A percentile compares a stretch with the other conserved stretches of the same genome.
Conservation (phyloP, 352 stramenopile genomes). For the Elongisporangium undulatum region DNA sequence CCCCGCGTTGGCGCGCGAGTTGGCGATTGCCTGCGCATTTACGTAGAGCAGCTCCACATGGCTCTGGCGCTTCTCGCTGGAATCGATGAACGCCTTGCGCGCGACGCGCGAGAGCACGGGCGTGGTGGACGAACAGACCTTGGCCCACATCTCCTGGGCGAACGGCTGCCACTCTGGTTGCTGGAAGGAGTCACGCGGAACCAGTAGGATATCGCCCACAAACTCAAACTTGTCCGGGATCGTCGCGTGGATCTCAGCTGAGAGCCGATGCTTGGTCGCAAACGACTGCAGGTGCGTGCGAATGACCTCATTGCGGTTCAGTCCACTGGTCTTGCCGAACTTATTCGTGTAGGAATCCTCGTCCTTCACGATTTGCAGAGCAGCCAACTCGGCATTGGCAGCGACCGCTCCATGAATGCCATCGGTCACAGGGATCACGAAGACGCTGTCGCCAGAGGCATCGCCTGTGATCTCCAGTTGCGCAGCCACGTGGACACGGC, state of each 20-base stretch:
- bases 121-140: conserved; percentile 48
- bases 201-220: conserved; percentile 64
- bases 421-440: conserved; percentile 56
- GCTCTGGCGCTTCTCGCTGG: conserved; percentile 77
- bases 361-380: conserved; percentile 39
- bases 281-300: conserved; percentile 44
- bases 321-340: conserved; percentile 58
- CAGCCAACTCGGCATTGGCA: conserved; percentile 22
- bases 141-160: conserved; percentile 55
- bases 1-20: conserved; percentile 23
- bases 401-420: conserved; percentile 24
- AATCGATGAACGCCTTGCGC: conserved; percentile 76
- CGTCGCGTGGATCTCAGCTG: conserved; percentile 19
- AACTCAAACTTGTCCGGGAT: conserved; percentile 79
- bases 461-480: conserved; percentile 10
- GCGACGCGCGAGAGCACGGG: conserved; percentile 67
- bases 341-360: conserved; percentile 71
- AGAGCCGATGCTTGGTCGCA: conserved; percentile 41
- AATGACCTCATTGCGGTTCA: conserved; percentile 77
- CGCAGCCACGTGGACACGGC: conserved; percentile 52
- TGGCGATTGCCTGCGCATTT: conserved; percentile 30
- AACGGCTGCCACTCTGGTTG: conserved; percentile 52
- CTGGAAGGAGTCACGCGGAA: conserved; percentile 60
- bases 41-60: conserved; percentile 68
- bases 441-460: conserved; percentile 18